Conservation (phyloP, 1,284 basidiomycete genomes). For the Mycena sp. region DNA sequence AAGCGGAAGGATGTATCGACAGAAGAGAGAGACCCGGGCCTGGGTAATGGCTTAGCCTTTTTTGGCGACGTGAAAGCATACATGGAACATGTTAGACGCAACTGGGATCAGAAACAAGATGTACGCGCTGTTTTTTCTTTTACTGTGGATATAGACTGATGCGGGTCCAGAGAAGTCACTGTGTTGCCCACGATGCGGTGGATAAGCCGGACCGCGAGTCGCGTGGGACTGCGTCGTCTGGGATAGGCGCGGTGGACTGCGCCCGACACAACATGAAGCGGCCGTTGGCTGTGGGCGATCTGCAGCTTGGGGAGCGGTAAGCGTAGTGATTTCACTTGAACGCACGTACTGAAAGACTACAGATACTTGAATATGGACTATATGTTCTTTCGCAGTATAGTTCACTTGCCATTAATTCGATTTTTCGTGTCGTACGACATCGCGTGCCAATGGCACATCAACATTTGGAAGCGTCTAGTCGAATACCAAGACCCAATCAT, state of each 20-base stretch:
- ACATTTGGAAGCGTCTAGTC: constrained; percentile 34
- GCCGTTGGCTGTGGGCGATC: constrained; percentile 41
- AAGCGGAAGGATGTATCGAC: constrained; percentile 42
- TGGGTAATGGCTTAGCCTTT: constrained; percentile 42
- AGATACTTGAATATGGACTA: constrained; percentile 50
- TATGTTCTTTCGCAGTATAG: constrained; percentile 42
- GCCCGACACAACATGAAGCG: constrained; percentile 44
- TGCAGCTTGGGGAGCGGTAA: constrained; percentile 43
- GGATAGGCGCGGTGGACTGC: constrained; percentile 43
- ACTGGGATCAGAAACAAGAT: constrained; percentile 23
- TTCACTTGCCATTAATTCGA: constrained; percentile 4
- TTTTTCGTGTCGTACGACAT: constrained; percentile 49
- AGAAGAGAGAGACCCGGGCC: constrained; percentile 40
- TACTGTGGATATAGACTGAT: not conserved
- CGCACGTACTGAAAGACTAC: not conserved
- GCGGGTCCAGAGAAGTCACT: constrained; percentile 38
- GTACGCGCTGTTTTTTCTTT: not conserved
- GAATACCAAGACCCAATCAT: constrained; percentile 4
- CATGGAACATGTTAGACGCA: constrained; percentile 38
- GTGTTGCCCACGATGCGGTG: constrained; percentile 36
- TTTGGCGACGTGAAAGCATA: constrained; percentile 41
- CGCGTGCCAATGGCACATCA: constrained; percentile 35
- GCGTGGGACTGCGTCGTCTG: constrained; percentile 37
- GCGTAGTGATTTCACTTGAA: too few relatives aligned
- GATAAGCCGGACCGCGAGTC: not conserved